phyloP scores from a whole-genome alignment of 768 basidiomycete genomes.

The Auricularia auricula-judae region DNA sequence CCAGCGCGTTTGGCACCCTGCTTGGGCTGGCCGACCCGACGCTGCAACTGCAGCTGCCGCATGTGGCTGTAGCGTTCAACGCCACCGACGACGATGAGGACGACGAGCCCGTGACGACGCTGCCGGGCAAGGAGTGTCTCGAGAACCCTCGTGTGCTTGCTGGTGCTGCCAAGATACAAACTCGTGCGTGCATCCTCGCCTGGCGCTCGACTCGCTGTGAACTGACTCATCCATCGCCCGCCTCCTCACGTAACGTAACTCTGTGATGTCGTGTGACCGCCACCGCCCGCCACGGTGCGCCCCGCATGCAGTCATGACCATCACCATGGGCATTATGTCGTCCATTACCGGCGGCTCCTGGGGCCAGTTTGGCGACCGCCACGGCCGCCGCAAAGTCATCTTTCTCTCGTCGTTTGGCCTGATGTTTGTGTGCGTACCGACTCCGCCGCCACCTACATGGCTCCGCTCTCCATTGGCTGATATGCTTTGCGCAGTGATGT shows the following conservation, averaged over 20 bases:
- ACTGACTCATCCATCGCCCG: background rate
- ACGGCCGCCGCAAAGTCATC: constrained; percentile 69
- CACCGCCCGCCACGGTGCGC: background rate
- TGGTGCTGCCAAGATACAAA: constrained; percentile 63
- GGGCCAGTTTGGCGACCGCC: constrained; percentile 66
- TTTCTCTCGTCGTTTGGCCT: constrained; percentile 56
- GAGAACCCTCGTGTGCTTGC: constrained; percentile 51
- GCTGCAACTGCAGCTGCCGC: background rate
- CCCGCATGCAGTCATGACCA: constrained; percentile 37
- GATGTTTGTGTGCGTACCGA: constrained; percentile 52
- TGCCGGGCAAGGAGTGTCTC: constrained; percentile 28
- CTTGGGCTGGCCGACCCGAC: constrained; percentile 4
- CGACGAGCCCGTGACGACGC: constrained; percentile 23
- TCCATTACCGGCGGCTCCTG: constrained; percentile 81
- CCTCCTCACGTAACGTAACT: background rate
- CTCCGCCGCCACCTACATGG: constrained; percentile 19
- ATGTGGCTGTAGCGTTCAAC: background rate
- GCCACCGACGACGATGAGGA: constrained; percentile 13
- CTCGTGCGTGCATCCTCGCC: constrained; percentile 22
- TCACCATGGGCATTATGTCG: constrained; percentile 66
- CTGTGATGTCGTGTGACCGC: background rate
- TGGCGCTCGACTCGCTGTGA: background rate
- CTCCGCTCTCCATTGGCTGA: constrained; percentile 2
- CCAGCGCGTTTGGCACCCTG: constrained; percentile 5
- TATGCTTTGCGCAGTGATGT: constrained; percentile 46